These are phyloP conservation scores for Glycyrrhiza uralensis DNA, from an alignment of 306 rosid genomes.

Conservation along the genomic window DNA sequence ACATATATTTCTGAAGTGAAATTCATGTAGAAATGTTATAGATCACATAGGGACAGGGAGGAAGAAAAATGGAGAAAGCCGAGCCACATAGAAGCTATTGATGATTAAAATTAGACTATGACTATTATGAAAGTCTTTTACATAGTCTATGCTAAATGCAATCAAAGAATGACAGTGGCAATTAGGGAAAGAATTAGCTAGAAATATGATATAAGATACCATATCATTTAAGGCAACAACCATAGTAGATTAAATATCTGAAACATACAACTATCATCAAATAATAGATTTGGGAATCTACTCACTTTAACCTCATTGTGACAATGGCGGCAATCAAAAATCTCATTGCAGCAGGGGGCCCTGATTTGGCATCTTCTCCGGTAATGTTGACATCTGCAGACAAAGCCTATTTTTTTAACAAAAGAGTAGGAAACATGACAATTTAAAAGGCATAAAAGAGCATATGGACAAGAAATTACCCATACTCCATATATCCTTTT, in stretches of 20 bases:
- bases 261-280: background rate
- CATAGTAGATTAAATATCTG: background rate
- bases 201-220: background rate
- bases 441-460: background rate
- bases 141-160: background rate
- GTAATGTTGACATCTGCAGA: constrained; percentile 75
- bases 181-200: background rate
- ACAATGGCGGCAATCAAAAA: constrained; percentile 82
- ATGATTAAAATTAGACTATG: background rate
- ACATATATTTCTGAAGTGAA: background rate
- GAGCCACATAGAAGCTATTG: background rate
- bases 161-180: background rate
- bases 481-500: constrained; percentile 61
- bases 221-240: background rate
- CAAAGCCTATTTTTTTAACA: constrained; percentile 1
- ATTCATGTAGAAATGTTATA: background rate
- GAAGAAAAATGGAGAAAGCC: background rate
- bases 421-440: background rate
- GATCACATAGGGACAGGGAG: background rate
- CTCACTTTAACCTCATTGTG: constrained; percentile 62
- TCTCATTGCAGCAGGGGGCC: constrained; percentile 91
- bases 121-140: background rate
- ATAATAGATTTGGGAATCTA: background rate
- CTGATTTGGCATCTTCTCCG: constrained; percentile 65
- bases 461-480: constrained; percentile 42